Evolutionary conservation across 306 rosid genomes (phyloP).

Genomic region (Medicago ruthenica): DNA sequence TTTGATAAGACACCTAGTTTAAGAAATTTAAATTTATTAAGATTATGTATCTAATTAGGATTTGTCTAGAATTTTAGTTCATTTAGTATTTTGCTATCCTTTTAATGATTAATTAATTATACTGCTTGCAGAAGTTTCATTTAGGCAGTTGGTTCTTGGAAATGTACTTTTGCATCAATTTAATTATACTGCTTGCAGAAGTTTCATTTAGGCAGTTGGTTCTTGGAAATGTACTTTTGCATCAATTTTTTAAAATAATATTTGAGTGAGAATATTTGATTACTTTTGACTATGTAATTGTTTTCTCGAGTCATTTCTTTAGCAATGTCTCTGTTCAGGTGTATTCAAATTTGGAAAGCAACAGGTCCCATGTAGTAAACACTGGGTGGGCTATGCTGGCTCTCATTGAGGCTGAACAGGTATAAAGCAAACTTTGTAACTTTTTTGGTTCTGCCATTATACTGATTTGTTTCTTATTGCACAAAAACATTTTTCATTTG

Average conservation of each 20-base stretch:
- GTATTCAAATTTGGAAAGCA: conserved; percentile 69
- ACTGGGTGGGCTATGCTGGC: conserved; percentile 86
- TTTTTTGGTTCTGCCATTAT: conserved; percentile 24
- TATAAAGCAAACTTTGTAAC: conserved; percentile 42
- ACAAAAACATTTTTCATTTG: conserved; percentile 6
- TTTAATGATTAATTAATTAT: conserved; percentile 5
- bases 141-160: conserved; percentile 15
- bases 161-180: conserved; percentile 22
- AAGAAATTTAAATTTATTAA: neutral
- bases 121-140: neutral
- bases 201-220: conserved; percentile 6
- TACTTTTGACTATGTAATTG: conserved; percentile 18
- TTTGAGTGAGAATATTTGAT: conserved; percentile 24
- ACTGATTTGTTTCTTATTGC: conserved; percentile 33
- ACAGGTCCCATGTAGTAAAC: conserved; percentile 73
- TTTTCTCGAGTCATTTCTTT: conserved; percentile 23
- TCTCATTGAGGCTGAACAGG: conserved; percentile 86
- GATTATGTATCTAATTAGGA: neutral
- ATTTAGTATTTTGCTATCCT: neutral
- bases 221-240: conserved; percentile 19
- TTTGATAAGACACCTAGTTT: neutral
- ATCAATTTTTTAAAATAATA: conserved; percentile 34
- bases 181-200: neutral
- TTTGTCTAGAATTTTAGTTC: conserved; percentile 5
- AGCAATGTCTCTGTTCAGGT: conserved; percentile 53